Base-by-base conservation (phyloP, 331 rosid species). In the Telfairia occidentalis region DNA sequence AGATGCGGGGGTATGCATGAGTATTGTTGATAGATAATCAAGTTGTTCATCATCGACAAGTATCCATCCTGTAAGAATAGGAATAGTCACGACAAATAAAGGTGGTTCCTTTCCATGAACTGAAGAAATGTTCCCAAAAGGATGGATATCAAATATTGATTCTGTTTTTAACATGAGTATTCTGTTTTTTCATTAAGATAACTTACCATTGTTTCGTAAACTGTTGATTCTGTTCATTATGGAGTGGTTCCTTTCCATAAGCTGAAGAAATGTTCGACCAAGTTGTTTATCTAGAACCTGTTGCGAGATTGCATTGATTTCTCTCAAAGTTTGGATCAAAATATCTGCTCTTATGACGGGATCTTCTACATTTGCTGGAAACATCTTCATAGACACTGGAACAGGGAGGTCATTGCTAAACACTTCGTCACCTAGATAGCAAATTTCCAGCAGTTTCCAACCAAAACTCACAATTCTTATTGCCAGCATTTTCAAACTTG, bases 361-460 rank as follows among this genome's bases (percentile, higher is more conserved):
- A 79, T 95, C 99, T 86, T 95, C 99, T n/a, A 95, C 85, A 76
- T 85, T 87, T 73, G 96, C 96, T 54, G 99, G 99, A 74, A 95
- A 90, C 97, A 95, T 92, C 82, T 90, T 89, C 9, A 87, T 85
- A 54, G 89, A 89, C 80, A 86, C 83, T 11, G 88, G 94, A 81
- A 89, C 76, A 43, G 89, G 81, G 64, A 78, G 67, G 80, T 81
- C 66, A 45, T 86, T 95, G 66, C 77, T 79, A 76, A 89, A 92
- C 78, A 84, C 82, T 37, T 85, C 93, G 58, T 92, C 92, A 75
- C 94, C 90, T 76, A 95, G 87, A 86, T 95, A 89, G 89, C 97
- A 87, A 18, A 79, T 64, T 57, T 83, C 96, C 82, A 95, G 79
- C 45, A 95, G 79, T 52, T 84, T 86, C 97, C 97, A 92, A 57